Base-by-base conservation (phyloP, 192 early-diverging fungal species). In the Rhizoclosmatium globosum region DNA sequence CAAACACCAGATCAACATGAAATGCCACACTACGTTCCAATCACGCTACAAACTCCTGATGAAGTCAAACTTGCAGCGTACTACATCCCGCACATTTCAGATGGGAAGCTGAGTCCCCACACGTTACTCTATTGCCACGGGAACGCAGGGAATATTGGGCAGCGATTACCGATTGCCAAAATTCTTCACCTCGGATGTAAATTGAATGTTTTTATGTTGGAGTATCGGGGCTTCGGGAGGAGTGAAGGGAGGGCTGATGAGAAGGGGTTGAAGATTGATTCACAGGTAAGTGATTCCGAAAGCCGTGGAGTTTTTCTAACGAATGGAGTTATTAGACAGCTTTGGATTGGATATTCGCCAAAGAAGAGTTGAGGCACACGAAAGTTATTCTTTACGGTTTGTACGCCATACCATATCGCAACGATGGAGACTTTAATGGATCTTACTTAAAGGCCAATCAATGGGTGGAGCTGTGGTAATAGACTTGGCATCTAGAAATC, bases 71-170 rank as follows among this genome's bases (percentile, higher is more conserved):
- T 38, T 47, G 6, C 13, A 41, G 38, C 59, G 17, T 56, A 65
- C 73, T 85, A 93, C 44, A 47, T 59, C 46, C 58, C 2, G 0
- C 61, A 41, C 3, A 64, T 48, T 15, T 17, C 44, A 50, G 50
- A 56, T 65, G 74, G 59, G 62, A 58, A 79, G 7, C 0, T 44
- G 42, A 44, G 38, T 6, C 19, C 19, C 21, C 66, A 45, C 45
- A 98, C 96, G 1, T 81, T 99, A 53, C 74, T 98, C 3, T 97
- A 95, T 76, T 94, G 94, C 69, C 98, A 99, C 79, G 96, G 97
- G 42, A 99, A 99, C 77, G 98, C 98, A 21, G 98, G 98, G 43
- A 99, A 99, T 82, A 96, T 98, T 92, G 98, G 98, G 48, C 97
- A 99, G 81, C 89, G 98, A 15, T 86, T 99, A 68, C 97, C 96